phyloP scores from a whole-genome alignment of 2,329 filamentous ascomycete genomes.

The Thyridium curvatum region DNA sequence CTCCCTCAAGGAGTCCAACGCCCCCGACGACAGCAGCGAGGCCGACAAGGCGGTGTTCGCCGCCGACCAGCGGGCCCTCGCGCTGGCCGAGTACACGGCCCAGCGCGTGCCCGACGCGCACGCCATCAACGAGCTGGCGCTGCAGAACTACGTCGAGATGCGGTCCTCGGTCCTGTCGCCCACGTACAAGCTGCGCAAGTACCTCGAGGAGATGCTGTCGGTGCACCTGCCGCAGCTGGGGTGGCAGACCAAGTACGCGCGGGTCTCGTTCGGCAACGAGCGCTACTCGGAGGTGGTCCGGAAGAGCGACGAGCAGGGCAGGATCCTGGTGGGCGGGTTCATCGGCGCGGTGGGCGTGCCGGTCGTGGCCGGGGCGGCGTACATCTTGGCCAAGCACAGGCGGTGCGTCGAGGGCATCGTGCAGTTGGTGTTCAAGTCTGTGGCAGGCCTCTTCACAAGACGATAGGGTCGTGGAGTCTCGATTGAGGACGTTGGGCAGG shows the following conservation, averaged over 20 bases:
- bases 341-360: slow-evolving; percentile 21
- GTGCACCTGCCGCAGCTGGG: slow-evolving; percentile 70
- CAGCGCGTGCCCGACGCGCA: slow-evolving; percentile 73
- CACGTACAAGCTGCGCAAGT: slow-evolving; percentile 75
- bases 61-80: slow-evolving; percentile 56
- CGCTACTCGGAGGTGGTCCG: slow-evolving; percentile 77
- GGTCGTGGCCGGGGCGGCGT: slow-evolving; percentile 7
- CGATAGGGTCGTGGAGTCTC: too few species aligned
- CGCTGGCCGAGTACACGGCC: slow-evolving; percentile 69
- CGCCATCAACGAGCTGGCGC: slow-evolving; percentile 86
- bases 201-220: slow-evolving; percentile 76
- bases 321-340: slow-evolving; percentile 44
- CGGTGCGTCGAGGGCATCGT: neutral
- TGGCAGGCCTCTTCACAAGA: neutral
- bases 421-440: neutral
- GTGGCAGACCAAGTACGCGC: slow-evolving; percentile 87
- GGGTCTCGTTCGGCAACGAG: slow-evolving; percentile 91
- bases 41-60: slow-evolving; percentile 20
- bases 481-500: too few species aligned
- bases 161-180: slow-evolving; percentile 73
- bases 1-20: slow-evolving; percentile 20
- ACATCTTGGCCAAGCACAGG: slow-evolving; percentile 7
- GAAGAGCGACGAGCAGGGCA: slow-evolving; percentile 63
- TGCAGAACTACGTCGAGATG: slow-evolving; percentile 94
- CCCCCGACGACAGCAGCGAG: slow-evolving; percentile 13